Evolutionary conservation across 805 yeast species (phyloP).

Genomic region (Hagleromyces aurorensis): DNA sequence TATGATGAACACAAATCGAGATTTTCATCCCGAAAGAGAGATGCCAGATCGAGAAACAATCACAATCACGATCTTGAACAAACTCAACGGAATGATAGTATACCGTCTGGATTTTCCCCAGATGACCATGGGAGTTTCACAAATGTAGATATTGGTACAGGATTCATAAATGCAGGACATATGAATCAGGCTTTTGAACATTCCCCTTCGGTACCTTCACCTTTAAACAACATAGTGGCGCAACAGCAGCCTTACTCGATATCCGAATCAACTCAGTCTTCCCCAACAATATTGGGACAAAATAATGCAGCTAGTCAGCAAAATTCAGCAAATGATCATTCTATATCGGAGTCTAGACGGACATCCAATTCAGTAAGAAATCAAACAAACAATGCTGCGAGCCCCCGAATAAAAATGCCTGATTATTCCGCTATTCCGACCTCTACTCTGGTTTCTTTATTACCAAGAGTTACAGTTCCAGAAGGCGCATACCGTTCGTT

Average conservation of each 20-base stretch:
- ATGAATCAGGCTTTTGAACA: slow-evolving; percentile 1
- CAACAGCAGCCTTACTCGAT: slow-evolving; percentile 9
- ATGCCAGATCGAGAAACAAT: slow-evolving; percentile 2
- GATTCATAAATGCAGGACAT: not conserved
- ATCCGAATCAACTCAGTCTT: too few species aligned
- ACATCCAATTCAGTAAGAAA: too few species aligned
- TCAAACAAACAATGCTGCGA: not conserved
- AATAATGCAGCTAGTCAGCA: too few species aligned
- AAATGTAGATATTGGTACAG: slow-evolving; percentile 12
- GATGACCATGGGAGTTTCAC: slow-evolving; percentile 24
- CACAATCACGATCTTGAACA: slow-evolving; percentile 1
- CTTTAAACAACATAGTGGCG: slow-evolving; percentile 14
- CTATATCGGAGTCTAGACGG: too few species aligned
- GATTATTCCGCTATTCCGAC: slow-evolving; percentile 28
- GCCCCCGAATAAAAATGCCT: slow-evolving; percentile 22
- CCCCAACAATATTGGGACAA: too few species aligned
- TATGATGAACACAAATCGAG: slow-evolving; percentile 28
- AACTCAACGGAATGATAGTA: too few species aligned
- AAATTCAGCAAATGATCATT: too few species aligned
- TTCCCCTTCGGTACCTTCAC: slow-evolving; percentile 15
- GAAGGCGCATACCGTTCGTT: slow-evolving; percentile 61
- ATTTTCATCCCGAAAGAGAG: slow-evolving; percentile 18
- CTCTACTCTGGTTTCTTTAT: slow-evolving; percentile 32
- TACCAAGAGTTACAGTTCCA: slow-evolving; percentile 64
- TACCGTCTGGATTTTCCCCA: slow-evolving; percentile 9